A percentile compares a stretch with the other conserved stretches of the same genome.
Conservation (phyloP, 768 basidiomycete genomes). For the Trametes maxima region DNA sequence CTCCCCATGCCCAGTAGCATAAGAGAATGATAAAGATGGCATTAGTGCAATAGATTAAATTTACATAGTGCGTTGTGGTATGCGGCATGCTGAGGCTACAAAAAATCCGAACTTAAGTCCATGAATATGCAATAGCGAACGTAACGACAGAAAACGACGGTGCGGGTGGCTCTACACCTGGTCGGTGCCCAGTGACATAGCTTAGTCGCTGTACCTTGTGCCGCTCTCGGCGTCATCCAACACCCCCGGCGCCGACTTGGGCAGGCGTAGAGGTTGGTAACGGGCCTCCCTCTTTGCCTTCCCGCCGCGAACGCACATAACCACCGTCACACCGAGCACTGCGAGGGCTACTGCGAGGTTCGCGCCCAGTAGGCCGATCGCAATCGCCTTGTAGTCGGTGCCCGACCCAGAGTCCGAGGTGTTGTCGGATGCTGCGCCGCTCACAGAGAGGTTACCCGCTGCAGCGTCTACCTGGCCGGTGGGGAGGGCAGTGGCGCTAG, state of each 20-base stretch:
- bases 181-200: background rate
- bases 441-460: background rate
- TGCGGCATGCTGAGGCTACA: no score
- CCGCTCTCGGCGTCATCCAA: background rate
- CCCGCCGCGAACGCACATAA: conserved; percentile 1
- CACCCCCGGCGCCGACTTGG: background rate
- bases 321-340: background rate
- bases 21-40: no score
- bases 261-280: conserved; percentile 6
- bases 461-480: background rate
- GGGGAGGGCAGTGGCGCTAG: background rate
- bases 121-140: no score
- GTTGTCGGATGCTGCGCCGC: background rate
- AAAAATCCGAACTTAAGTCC: no score
- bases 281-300: background rate
- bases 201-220: background rate
- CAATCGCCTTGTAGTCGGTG: background rate
- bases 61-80: no score
- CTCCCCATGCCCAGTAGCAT: no score
- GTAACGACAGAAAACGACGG: background rate
- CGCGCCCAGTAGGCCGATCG: background rate
- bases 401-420: background rate
- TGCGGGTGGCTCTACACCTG: background rate
- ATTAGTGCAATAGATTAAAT: no score
- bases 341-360: conserved; percentile 3